Evolutionary conservation across 441 rosid genomes (phyloP).

Genomic region (Brassica hybrid): DNA sequence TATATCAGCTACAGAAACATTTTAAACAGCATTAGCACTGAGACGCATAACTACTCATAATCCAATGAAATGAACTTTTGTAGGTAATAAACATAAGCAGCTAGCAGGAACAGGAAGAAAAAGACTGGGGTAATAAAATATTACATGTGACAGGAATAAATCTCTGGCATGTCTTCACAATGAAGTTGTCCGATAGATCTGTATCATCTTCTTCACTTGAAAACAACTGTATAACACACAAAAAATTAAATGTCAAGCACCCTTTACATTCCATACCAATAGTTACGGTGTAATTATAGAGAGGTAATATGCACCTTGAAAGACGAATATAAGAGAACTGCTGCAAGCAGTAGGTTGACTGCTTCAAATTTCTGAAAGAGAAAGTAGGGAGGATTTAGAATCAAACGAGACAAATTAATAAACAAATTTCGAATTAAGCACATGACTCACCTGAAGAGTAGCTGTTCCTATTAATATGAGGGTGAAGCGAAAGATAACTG

Average conservation of each 20-base stretch:
- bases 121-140: not conserved
- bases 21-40: slow-evolving; percentile 2
- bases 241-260: not conserved
- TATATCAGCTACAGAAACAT: slow-evolving; percentile 9
- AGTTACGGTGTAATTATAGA: slow-evolving; percentile 1
- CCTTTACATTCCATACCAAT: slow-evolving; percentile 3
- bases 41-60: not conserved
- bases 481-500: slow-evolving; percentile 72
- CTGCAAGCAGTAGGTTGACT: slow-evolving; percentile 83
- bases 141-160: slow-evolving; percentile 92
- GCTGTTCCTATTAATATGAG: slow-evolving; percentile 87
- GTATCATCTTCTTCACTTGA: slow-evolving; percentile 78
- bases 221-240: slow-evolving; percentile 57
- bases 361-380: slow-evolving; percentile 79
- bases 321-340: slow-evolving; percentile 78
- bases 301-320: slow-evolving; percentile 67
- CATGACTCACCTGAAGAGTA: slow-evolving; percentile 78
- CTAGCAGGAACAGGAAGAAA: slow-evolving; percentile 15
- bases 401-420: slow-evolving; percentile 14
- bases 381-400: slow-evolving; percentile 15
- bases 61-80: slow-evolving; percentile 10
- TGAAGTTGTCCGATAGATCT: slow-evolving; percentile 81
- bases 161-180: slow-evolving; percentile 93
- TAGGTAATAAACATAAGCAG: slow-evolving; percentile 9
- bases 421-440: not conserved